Conservation (phyloP, 495 filamentous ascomycete genomes). For the Podospora anserina region DNA sequence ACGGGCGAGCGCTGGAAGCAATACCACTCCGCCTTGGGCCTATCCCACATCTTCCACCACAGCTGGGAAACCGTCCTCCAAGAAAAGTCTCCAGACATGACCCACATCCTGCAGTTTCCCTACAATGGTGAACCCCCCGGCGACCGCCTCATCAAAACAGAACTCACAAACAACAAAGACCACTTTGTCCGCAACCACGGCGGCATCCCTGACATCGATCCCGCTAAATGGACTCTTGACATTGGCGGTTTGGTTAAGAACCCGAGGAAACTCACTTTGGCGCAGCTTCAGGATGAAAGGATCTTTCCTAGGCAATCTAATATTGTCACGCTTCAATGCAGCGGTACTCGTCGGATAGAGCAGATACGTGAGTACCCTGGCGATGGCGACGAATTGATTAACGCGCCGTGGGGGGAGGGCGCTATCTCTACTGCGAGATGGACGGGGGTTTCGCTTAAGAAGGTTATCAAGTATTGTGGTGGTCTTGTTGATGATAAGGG, state of each 20-base stretch:
- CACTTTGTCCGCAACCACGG: conserved; percentile 69
- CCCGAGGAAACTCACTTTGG: conserved; percentile 51
- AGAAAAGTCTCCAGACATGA: conserved; percentile 64
- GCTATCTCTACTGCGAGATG: conserved; percentile 65
- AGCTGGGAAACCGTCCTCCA: conserved; percentile 56
- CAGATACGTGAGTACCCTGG: conserved; percentile 62
- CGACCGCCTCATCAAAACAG: conserved; percentile 29
- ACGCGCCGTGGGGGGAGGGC: conserved; percentile 65
- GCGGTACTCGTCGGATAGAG: conserved; percentile 64
- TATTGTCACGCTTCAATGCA: conserved; percentile 62
- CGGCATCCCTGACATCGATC: conserved; percentile 58
- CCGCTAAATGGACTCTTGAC: conserved; percentile 48
- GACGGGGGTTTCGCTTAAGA: conserved; percentile 61
- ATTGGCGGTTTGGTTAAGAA: conserved; percentile 57
- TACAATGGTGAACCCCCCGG: conserved; percentile 66
- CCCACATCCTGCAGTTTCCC: conserved; percentile 66
- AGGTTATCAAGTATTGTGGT: conserved; percentile 64
- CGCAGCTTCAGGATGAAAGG: conserved; percentile 55
- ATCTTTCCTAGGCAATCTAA: conserved; percentile 55
- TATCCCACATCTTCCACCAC: conserved; percentile 48
- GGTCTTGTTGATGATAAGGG: conserved; percentile 45
- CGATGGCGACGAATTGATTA: conserved; percentile 65
- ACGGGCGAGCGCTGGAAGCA: conserved; percentile 60
- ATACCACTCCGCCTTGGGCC: conserved; percentile 60
- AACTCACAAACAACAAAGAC: conserved; percentile 57